Base-by-base conservation (phyloP, 108 stramenopile genomes). In the Cyclotella kingstonii region DNA sequence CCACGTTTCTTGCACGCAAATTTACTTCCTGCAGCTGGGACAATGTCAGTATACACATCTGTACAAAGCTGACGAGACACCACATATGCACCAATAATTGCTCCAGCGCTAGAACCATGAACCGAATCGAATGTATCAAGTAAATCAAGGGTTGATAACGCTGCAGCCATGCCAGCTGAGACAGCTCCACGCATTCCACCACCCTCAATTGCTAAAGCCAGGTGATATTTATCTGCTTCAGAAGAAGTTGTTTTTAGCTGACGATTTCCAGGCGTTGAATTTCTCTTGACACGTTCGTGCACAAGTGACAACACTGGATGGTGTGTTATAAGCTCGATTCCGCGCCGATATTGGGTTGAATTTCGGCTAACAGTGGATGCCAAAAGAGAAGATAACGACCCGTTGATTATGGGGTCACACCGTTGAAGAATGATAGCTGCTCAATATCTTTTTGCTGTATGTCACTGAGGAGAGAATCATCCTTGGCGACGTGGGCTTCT, bases 141-240 rank as follows among this genome's bases (percentile, higher is more conserved):
- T 4, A 80, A 40, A 27, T 70, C 73, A 18, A 80, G 65, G 18
- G 74, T 66, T 0, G 79, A 76, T 0, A 80, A 57, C 2, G 79
- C 73, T 1, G 75, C 63, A 0, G 79, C 79, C 79, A 80, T 80
- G 10, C 79, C 79, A 0, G 79, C 79, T 9, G 67, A 72, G n/a
- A 80, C 75, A 1, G 79, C 73, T 17, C 79, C 79, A 39, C 79
- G 61, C 79, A 80, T 80, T 0, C 79, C 79, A 5, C 79, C 79
- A 5, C 79, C 79, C 27, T 80, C 79, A 41, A 80, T 78, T 10
- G 62, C 77, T 49, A 78, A 54, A 8, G 77, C 77, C 0, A 78
- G 66, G 27, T 78, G 77, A 7, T 70, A 47, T 27, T 18, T 45
- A 45, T 59, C 57, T 19, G 25, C 47, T 23, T 12, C 19, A 3